Base-by-base conservation (phyloP, 176 grass and related monocot genomes). In the Carex parvula region DNA sequence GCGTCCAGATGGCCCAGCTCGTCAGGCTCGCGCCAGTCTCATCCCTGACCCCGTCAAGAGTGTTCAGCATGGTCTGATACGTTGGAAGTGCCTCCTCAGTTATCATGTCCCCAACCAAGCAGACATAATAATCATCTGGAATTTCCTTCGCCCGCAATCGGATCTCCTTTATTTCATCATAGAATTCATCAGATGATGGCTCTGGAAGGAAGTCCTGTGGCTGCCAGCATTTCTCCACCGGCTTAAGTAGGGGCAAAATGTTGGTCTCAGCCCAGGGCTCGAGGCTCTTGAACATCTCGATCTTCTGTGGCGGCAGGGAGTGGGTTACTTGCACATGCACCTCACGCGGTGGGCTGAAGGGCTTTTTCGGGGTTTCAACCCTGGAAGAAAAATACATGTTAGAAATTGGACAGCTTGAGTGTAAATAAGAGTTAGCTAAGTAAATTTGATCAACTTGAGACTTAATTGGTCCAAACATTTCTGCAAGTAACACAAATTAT, bases 31-130 rank as follows among this genome's bases (percentile, higher is more conserved):
- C 94, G 10, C 94, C 92, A 54, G 94, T 97, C 69, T 97, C 92
- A 91, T 97, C 94, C 86, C 95, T 83, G 60, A 94, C 90, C 39
- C 95, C 95, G 53, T 97, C 95, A 0, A 97, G 89, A 44, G 95
- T 97, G 82, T 97, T 97, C 75, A 97, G 90, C 95, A 97, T 97
- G 37, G 95, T 97, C 86, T 94, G 95, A 81, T 97, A 97, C 18
- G 95, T 97, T 59, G 95, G 95, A 86, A 97, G 90, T 59, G 95
- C 95, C 85, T 97, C 95, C 91, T 97, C 95, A 15, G 95, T 97
- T 83, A 97, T 89, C 95, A 97, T 97, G 79, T 97, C 95, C 61
- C 95, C 95, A 44, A 97, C 92, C 82, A 97, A 87, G 64, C 92
- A 93, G 86, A 97, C 89, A 68, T 91, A 87, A 84, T 97, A 93